Conservation (phyloP, 2,329 filamentous ascomycete species). For the Ceratocystis destructans region DNA sequence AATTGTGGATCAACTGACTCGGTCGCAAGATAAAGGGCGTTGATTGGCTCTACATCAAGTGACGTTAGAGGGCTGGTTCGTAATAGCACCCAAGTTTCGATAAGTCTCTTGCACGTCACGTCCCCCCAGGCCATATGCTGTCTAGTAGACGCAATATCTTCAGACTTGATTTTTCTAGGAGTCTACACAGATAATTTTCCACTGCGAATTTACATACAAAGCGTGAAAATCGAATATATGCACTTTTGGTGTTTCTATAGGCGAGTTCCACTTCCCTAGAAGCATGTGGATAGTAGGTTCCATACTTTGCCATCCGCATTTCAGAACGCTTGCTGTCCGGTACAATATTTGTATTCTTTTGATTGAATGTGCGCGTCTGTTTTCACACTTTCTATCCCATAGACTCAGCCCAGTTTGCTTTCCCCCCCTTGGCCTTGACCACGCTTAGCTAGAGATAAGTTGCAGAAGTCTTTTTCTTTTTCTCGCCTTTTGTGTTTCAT, state of each 20-base stretch:
- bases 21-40: neutral
- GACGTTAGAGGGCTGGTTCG: neutral
- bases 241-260: neutral
- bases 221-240: neutral
- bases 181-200: neutral
- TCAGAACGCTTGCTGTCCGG: too few relatives aligned
- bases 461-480: neutral
- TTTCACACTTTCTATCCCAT: too few relatives aligned
- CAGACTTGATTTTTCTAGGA: neutral
- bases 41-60: constrained; percentile 9
- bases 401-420: neutral
- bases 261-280: neutral
- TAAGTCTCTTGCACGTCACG: constrained; percentile 2
- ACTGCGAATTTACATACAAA: neutral
- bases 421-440: neutral
- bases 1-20: constrained; percentile 16
- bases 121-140: neutral
- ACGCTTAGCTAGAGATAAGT: too few relatives aligned
- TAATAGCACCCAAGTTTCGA: neutral
- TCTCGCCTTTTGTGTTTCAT: neutral
- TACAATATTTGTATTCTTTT: too few relatives aligned
- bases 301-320: neutral
- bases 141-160: neutral
- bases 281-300: neutral
- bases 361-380: too few relatives aligned